Conservation (phyloP, 73 alveolate species). For the Breviolum minutum region DNA sequence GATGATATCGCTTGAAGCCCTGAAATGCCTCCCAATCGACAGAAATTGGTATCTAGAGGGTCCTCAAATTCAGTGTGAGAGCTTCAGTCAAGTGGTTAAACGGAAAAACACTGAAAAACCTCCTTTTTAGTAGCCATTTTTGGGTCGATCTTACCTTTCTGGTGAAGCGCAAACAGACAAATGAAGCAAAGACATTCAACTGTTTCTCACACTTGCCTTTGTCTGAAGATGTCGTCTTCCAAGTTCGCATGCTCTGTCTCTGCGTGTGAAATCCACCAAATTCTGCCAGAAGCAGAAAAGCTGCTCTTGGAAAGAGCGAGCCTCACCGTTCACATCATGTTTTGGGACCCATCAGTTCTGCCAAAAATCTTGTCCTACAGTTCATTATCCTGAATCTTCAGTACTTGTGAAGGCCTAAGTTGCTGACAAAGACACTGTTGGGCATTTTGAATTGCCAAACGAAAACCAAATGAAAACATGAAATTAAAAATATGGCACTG, state of each 20-base stretch:
- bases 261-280: slow-evolving; percentile 4
- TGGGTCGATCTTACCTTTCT: too few species aligned
- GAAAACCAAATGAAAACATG: not conserved
- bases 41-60: too few species aligned
- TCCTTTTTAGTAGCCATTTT: too few species aligned
- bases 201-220: not conserved
- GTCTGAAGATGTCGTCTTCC: not conserved
- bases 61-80: too few species aligned
- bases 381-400: not conserved
- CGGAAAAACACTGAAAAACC: too few species aligned
- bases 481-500: not conserved
- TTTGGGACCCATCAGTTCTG: too few species aligned
- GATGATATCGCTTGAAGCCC: not conserved
- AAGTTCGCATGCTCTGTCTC: not conserved
- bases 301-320: not conserved
- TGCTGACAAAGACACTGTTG: not conserved
- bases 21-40: not conserved
- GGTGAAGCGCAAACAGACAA: too few species aligned
- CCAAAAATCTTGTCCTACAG: not conserved
- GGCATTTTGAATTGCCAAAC: not conserved
- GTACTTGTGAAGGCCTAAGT: not conserved
- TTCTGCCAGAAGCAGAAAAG: not conserved
- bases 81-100: too few species aligned
- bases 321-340: not conserved
- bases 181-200: not conserved